A percentile compares a stretch with the other conserved stretches of the same genome.
These are phyloP conservation scores for Aureobasidium sp. DNA, from an alignment of 2,329 filamentous ascomycete genomes.

Conservation along the genomic window DNA sequence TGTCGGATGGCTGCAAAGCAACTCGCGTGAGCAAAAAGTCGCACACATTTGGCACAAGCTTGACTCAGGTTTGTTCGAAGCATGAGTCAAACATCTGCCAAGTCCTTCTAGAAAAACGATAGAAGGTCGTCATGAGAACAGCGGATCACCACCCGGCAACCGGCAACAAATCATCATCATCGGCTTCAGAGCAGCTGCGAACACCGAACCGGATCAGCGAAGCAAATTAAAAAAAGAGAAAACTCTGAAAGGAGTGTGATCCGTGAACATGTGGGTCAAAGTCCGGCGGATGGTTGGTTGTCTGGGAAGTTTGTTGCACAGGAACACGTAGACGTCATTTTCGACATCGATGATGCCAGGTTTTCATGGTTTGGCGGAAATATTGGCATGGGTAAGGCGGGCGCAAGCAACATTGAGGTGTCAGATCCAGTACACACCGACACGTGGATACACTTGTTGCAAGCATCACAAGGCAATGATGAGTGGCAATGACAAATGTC, in stretches of 20 bases:
- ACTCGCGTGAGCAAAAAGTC: conserved; percentile 4
- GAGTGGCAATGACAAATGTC: not conserved
- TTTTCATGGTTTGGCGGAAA: not conserved
- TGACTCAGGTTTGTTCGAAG: not conserved
- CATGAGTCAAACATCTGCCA: not conserved
- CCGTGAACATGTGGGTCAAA: not conserved
- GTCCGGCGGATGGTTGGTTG: not conserved
- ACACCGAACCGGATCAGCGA: conserved; percentile 7
- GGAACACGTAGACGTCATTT: not conserved
- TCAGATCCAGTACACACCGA: not conserved
- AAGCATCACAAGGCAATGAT: not conserved
- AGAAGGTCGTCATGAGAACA: not conserved
- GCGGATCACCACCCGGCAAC: not conserved
- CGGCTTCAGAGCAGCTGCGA: not conserved
- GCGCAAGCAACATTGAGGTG: not conserved
- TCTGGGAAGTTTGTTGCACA: not conserved
- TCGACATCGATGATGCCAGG: conserved; percentile 5
- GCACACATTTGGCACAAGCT: not conserved
- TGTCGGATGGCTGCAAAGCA: not conserved
- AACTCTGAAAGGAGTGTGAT: not conserved
- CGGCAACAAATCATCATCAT: not conserved
- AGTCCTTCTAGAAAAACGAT: not conserved
- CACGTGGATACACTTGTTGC: not conserved
- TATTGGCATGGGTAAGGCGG: not conserved
- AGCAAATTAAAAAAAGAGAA: not conserved